These are phyloP conservation scores for Elongisporangium senticosum DNA, from an alignment of 352 stramenopile species.

Conservation along the genomic window DNA sequence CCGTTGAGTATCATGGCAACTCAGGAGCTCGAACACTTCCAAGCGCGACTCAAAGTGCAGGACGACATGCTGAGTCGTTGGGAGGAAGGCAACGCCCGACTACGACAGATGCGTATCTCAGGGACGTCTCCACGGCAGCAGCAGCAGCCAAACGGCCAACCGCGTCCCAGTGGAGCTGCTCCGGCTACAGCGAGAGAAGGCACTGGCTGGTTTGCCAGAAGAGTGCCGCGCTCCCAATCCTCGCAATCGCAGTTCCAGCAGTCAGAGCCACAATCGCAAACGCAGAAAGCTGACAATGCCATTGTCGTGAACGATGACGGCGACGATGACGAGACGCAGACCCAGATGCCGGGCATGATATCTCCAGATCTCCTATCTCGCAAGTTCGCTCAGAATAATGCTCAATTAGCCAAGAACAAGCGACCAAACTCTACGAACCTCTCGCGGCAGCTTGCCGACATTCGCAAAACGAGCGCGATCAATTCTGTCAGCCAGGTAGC, in stretches of 20 bases:
- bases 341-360: slow-evolving; percentile 18
- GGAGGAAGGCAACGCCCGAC: slow-evolving; percentile 16
- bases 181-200: background rate
- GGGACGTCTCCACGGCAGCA: background rate
- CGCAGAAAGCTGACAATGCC: background rate
- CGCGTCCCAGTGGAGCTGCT: background rate
- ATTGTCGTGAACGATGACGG: slow-evolving; percentile 9
- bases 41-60: slow-evolving; percentile 44
- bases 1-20: background rate
- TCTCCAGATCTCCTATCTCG: slow-evolving; percentile 29
- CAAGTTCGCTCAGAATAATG: background rate
- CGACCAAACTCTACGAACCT: background rate
- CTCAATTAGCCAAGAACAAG: background rate
- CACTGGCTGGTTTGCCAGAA: background rate
- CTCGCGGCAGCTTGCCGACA: background rate
- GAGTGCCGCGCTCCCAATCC: background rate
- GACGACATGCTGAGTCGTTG: slow-evolving; percentile 40
- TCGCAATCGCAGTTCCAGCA: slow-evolving; percentile 1
- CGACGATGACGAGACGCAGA: slow-evolving; percentile 23
- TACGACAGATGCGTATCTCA: background rate
- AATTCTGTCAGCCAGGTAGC: too few relatives aligned
- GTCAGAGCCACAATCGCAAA: slow-evolving; percentile 5
- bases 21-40: slow-evolving; percentile 38
- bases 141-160: background rate
- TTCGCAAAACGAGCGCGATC: background rate